phyloP scores from a whole-genome alignment of 1,284 basidiomycete species.

The Coriolopsis trogii region DNA sequence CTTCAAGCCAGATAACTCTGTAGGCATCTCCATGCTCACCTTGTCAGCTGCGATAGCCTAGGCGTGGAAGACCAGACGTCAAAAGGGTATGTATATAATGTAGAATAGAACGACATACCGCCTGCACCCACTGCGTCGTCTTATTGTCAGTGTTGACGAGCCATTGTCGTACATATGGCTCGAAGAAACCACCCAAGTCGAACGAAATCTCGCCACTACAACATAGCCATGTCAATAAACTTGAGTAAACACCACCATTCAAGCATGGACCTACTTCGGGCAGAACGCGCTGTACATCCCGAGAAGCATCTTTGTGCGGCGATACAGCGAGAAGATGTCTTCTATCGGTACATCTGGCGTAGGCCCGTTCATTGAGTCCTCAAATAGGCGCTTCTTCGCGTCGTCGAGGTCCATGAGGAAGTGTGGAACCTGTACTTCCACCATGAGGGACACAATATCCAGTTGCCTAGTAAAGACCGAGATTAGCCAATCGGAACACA shows the following conservation, averaged over 20 bases:
- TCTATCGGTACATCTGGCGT: slow-evolving; percentile 82
- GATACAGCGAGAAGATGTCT: slow-evolving; percentile 88
- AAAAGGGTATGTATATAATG: background rate
- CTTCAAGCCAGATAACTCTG: background rate
- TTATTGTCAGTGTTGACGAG: slow-evolving; percentile 87
- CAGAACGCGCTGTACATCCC: slow-evolving; percentile 85
- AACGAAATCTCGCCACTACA: slow-evolving; percentile 62
- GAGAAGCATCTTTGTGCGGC: slow-evolving; percentile 71
- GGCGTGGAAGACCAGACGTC: background rate
- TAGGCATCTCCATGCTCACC: slow-evolving; percentile 44
- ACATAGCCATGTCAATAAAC: slow-evolving; percentile 14
- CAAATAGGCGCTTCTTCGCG: slow-evolving; percentile 70
- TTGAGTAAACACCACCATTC: no score
- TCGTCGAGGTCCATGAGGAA: slow-evolving; percentile 79
- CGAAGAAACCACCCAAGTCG: slow-evolving; percentile 78
- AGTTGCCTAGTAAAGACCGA: slow-evolving; percentile 55
- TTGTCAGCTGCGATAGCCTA: slow-evolving; percentile 88
- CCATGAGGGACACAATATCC: slow-evolving; percentile 80
- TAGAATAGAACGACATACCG: slow-evolving; percentile 51
- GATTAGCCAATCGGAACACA: background rate
- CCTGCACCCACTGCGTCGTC: slow-evolving; percentile 93
- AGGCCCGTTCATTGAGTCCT: slow-evolving; percentile 79
- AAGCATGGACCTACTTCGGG: slow-evolving; percentile 56
- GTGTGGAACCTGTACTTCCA: slow-evolving; percentile 75
- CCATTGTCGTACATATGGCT: slow-evolving; percentile 90